phyloP scores from a whole-genome alignment of 164 flowering plant species.

The Pachysandra terminalis region DNA sequence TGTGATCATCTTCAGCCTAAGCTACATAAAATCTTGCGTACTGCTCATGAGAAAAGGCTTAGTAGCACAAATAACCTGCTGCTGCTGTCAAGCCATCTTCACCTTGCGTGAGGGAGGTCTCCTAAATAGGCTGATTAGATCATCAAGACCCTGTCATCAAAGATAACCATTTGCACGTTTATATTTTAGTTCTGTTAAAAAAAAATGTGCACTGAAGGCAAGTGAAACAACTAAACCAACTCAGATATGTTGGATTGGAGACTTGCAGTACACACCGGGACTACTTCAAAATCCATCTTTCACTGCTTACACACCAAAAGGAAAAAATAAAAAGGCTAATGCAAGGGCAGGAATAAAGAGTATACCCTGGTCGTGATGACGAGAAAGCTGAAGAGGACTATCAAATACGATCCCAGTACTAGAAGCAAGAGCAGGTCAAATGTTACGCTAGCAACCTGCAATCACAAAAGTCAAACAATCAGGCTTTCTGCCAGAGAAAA shows the following conservation, averaged over 20 bases:
- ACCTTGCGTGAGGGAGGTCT: conserved; percentile 88
- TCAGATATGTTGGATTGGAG: no score
- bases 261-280: no score
- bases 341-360: conserved; percentile 1
- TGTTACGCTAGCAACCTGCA: conserved; percentile 90
- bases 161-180: conserved; percentile 10
- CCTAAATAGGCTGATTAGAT: conserved; percentile 87
- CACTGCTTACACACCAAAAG: no score
- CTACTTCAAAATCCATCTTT: no score
- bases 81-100: conserved; percentile 51
- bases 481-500: neutral
- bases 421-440: conserved; percentile 91
- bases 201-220: neutral
- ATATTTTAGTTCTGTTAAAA: neutral
- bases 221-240: no score
- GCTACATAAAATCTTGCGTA: no score
- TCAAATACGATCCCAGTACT: conserved; percentile 83
- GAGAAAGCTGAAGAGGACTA: conserved; percentile 80
- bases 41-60: neutral
- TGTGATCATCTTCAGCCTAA: no score
- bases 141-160: conserved; percentile 81
- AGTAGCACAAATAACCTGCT: neutral
- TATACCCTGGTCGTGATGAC: conserved; percentile 90
- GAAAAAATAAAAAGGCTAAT: no score
- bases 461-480: conserved; percentile 2